Evolutionary conservation across 1,284 basidiomycete species (phyloP), one percentile per base, ranked within the genome.

Genomic region (Erythrobasidium hasegawianum): DNA sequence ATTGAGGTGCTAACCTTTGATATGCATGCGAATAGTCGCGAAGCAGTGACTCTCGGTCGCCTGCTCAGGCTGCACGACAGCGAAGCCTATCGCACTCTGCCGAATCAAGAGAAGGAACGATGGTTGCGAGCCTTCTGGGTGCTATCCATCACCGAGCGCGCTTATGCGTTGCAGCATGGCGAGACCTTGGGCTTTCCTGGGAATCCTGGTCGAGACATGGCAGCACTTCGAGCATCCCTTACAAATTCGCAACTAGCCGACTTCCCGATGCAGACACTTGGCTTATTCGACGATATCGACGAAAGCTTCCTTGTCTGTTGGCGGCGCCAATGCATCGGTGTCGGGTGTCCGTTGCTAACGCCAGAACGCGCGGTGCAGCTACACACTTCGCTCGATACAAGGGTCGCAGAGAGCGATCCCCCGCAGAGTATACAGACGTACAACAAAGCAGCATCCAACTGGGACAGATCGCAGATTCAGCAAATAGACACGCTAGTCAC

Each of bases 121-220:
- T 50, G 74, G 7, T 57, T 75, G 4, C 70, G 74, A 14, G 71
- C 72, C 0, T 75, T 75, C 49, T 74, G 74, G 59, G 61, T 75
- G 22, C 70, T 75, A 4, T 74, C 72, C 49, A 75, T 75, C 62
- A 75, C 74, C 1, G 74, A 75, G 55, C 56, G 61, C 20, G 61
- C 61, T 22, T 64, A 64, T 49, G 61, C 54, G 2, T 24, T 64
- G 24, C 61, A 64, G 54, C 61, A 47, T 41, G 61, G 61, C 14
- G 54, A 64, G 26, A 22, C 7, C 22, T 45, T 64, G 10, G 45
- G 38, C 1, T 56, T 64, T 33, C 61, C 54, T 24, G 61, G 61
- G 2, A 33, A 38, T 13, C 61, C 61, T 1, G 40, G 40, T 18
- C 40, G 40, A 2, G 40, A 57, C 61, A 64, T 64, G 61, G 39